Conservation (phyloP, 768 basidiomycete species). For the Lactarius indigo region DNA sequence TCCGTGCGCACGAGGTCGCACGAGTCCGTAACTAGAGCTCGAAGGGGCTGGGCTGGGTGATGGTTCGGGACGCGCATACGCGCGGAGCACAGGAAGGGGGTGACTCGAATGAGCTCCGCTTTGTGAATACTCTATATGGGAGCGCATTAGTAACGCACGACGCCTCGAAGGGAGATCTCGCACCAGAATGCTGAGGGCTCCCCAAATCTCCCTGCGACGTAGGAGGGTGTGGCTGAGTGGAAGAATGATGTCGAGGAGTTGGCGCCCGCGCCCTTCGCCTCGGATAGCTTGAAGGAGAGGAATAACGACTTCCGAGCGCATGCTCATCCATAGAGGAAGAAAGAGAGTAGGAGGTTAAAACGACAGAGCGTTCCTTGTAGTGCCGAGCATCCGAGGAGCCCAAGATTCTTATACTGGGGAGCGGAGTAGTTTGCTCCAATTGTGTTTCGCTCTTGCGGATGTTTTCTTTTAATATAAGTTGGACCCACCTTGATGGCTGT, state of each 20-base stretch:
- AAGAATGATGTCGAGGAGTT: neutral
- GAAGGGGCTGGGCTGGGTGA: constrained; percentile 12
- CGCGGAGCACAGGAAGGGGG: neutral
- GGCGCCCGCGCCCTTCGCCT: constrained; percentile 13
- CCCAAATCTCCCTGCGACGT: neutral
- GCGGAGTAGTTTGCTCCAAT: neutral
- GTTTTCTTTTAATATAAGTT: constrained; percentile 16
- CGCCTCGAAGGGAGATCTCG: neutral
- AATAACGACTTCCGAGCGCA: neutral
- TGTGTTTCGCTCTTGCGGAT: neutral
- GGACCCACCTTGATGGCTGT: constrained; percentile 10
- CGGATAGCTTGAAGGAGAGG: constrained; percentile 11
- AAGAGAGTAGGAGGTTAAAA: constrained; percentile 8
- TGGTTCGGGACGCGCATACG: neutral
- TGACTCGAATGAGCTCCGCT: neutral
- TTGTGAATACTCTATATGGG: neutral
- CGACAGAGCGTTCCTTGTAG: constrained; percentile 5
- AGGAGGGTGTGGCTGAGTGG: constrained; percentile 1
- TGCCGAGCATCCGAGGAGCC: constrained; percentile 10
- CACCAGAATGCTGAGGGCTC: constrained; percentile 3
- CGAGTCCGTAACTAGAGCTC: constrained; percentile 8
- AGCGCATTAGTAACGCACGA: neutral
- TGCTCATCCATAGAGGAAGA: constrained; percentile 22
- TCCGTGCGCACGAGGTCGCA: constrained; percentile 1
- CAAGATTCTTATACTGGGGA: constrained; percentile 14